Base-by-base conservation (phyloP, 225 moss, liverwort and hornwort species). In the Antitrichia curtipendula region DNA sequence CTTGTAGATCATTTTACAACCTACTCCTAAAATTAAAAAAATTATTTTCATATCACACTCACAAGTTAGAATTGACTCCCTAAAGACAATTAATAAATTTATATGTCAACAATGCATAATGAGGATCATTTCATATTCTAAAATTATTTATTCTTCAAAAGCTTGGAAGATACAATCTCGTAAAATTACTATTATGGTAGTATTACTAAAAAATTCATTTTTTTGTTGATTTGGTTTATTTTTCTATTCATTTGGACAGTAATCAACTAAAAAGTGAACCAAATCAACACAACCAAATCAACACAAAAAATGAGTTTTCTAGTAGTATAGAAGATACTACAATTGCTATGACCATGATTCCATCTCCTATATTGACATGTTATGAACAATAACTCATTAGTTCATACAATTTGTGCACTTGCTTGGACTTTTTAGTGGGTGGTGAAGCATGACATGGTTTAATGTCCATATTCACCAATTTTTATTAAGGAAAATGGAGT, bases 401-500 rank as follows among this genome's bases (percentile, higher is more conserved):
- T 38, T 57, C 7, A 17, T 56, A 27, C 18, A 56, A 56, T n/a
- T 77, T n/a, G 7, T 28, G 19, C 8, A 38, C 7, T 79, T 58
- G 8, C 5, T 57, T 27, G 7, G 19, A 79, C 8, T 40, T 40
- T 5, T 29, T 41, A 57, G 8, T 9, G 2, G 4, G 4, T 59
- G 13, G 41, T 58, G 8, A 59, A 29, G 5, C 8, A 40, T 29
- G 5, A 41, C 5, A 29, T 41, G 20, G 13, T 29, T 25, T 16
- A 38, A 38, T 24, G 17, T 10, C 29, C 4, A 38, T n/a, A 28
- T 40, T 75, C 29, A 29, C 5, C 11, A 38, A 41, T 41, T 41
- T 6, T 41, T 24, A 41, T 79, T 4, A 38, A 28, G 3, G 2
- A 0, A 41, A 59, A 3, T 0, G 0, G 8, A 29, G n/a, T n/a